Base-by-base conservation (phyloP, 176 grass and related monocot species). In the Lolium rigidum region DNA sequence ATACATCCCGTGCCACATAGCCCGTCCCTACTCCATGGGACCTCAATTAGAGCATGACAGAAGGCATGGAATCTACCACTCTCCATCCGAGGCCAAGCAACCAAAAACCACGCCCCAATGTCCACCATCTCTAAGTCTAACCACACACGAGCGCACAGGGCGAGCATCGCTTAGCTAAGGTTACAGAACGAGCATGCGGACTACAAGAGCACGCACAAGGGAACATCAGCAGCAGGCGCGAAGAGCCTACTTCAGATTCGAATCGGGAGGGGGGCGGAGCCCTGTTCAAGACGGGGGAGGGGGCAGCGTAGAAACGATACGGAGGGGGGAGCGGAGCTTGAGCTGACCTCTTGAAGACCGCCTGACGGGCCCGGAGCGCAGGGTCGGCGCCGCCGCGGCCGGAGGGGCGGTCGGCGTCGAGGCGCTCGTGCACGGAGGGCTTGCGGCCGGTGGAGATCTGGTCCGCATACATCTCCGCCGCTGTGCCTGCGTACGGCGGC, bases 371-470 rank as follows among this genome's bases (percentile, higher is more conserved):
- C 72, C 82, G 62, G 62, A 86, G 77, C 58, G 58, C 60, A 51
- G 70, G 82, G 76, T 77, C 85, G 0, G 74, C 83, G 62, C 44
- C 83, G 46, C 47, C 73, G 73, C 38, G 55, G 82, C 44, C 82
- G 18, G 77, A 56, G 31, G 82, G 70, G 18, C 82, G 82, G 86
- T 88, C 86, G 54, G 70, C 71, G 77, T 88, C 86, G 16, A 91
- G 43, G 71, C 90, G 90, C 12, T 91, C 90, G 63, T 91, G 90
- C 82, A 91, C 68, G 71, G 90, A 88, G 54, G 85, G 90, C 77
- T 91, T 91, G 86, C 90, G 82, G 62, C 86, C 44, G 44, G 86
- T 82, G 70, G 86, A 88, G 77, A 91, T 88, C 90, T 91, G 86
- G 56, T 91, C 90, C 24, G 90, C 55, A n/a, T 91, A 91, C 90